A percentile compares a stretch with the other conserved stretches of the same genome.
Evolutionary conservation across 2,329 filamentous ascomycete species (phyloP).

Genomic region (Talaromyces amestolkiae): DNA sequence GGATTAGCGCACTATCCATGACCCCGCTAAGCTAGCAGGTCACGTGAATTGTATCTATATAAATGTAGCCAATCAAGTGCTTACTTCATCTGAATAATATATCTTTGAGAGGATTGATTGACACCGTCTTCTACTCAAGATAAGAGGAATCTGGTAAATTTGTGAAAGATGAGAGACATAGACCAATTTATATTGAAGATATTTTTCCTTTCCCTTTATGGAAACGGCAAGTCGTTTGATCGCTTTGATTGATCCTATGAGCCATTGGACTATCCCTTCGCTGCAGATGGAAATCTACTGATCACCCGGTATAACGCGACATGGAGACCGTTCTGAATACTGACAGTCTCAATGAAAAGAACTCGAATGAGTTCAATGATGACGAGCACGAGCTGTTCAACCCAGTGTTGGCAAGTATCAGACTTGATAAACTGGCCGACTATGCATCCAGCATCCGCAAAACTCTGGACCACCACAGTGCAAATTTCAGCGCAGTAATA

Average conservation of each 20-base stretch:
- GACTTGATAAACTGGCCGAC: background rate
- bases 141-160: too few relatives aligned
- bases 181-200: too few relatives aligned
- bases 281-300: background rate
- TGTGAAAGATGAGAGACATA: too few relatives aligned
- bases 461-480: background rate
- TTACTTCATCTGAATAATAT: background rate
- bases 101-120: background rate
- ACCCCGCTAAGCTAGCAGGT: background rate
- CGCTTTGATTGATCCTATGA: background rate
- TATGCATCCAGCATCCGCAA: background rate
- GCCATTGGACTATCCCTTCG: background rate
- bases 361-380: background rate
- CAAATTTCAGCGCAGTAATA: background rate
- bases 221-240: background rate
- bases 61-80: constrained; percentile 7
- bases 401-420: background rate
- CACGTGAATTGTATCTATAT: constrained; percentile 3
- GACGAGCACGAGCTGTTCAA: background rate
- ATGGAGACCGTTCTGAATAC: background rate
- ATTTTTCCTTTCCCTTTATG: background rate
- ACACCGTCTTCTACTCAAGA: background rate
- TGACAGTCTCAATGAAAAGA: background rate
- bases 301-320: background rate
- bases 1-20: background rate